Evolutionary conservation across 73 alveolate species (phyloP), one percentile per base, ranked within the genome.

Genomic region (Paramecium primaurelia): DNA sequence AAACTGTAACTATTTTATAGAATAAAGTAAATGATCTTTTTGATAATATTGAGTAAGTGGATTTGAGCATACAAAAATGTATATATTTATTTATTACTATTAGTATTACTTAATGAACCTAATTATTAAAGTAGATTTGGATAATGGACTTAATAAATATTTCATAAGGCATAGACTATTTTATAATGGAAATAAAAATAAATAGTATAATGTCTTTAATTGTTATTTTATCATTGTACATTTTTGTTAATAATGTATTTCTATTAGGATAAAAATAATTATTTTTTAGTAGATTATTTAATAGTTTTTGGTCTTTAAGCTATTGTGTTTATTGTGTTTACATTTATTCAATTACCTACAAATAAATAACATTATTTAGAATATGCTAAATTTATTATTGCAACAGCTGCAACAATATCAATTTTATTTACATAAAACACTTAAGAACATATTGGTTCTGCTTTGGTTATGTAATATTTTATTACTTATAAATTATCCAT

Each of bases 21-120:
- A 73, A 73, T 37, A 37, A 73, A 73, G 59, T 73, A 0, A 73
- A 73, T 73, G 59, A 73, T 22, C 8, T 73, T 0, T 73, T 73
- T 73, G 87, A 73, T 40, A 73, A 73, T 73, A 73, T 73, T 8
- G 87, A 73, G 18, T 2, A 73, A 37, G 87, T 73, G 1, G 87
- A 73, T 73, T 22, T 73, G 20, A 73, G 37, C 59, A 73, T 73
- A 1, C 22, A 73, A 73, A 73, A 73, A 40, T 26, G 84, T 64
- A 64, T 28, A 16, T 64, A 64, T 2, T 14, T 28, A 6, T 64
- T 32, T 14, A n/a, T 18, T 16, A 18, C 0, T n/a, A 3, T 64
- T 64, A 64, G 84, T 64, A 18, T 38, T 73, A 25, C 59, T 73
- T 12, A 73, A 37, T 38, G 40, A 32, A 8, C 60, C 34, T 12